These are phyloP conservation scores for Neurospora sp. DNA, from an alignment of 495 filamentous ascomycete species.

Conservation along the genomic window DNA sequence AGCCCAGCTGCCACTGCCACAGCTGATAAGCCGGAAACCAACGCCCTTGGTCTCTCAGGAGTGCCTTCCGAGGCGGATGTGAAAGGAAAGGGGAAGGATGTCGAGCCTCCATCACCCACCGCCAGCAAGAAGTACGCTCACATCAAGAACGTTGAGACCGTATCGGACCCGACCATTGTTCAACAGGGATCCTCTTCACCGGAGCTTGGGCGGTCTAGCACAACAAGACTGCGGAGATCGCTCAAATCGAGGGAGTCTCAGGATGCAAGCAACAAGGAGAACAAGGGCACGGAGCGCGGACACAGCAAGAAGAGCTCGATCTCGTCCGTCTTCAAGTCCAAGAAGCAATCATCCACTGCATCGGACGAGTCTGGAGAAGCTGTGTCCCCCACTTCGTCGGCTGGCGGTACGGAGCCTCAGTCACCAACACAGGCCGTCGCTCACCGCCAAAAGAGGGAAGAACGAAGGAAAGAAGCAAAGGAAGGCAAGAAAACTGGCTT, in stretches of 20 bases:
- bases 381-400: constrained; percentile 5
- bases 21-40: constrained; percentile 15
- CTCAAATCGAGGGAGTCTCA: constrained; percentile 2
- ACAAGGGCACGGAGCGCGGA: constrained; percentile 9
- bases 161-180: constrained; percentile 20
- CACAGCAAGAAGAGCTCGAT: constrained; percentile 7
- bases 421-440: constrained; percentile 4
- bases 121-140: constrained; percentile 32
- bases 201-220: constrained; percentile 30
- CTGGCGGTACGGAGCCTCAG: constrained; percentile 12
- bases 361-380: constrained; percentile 11
- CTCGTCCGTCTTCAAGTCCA: constrained; percentile 2
- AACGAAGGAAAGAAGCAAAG: constrained; percentile 49
- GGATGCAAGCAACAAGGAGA: constrained; percentile 9
- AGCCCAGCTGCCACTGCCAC: constrained; percentile 27
- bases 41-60: constrained; percentile 19
- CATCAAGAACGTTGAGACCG: constrained; percentile 26
- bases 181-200: constrained; percentile 12
- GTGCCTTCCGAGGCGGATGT: constrained; percentile 19
- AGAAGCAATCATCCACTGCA: neutral
- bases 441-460: constrained; percentile 23
- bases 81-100: constrained; percentile 25
- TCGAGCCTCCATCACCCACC: constrained; percentile 16
- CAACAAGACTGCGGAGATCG: constrained; percentile 16
- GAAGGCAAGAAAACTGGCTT: constrained; percentile 72